Base-by-base conservation (phyloP, 2,329 filamentous ascomycete genomes). In the Davidsoniella neocaledoniae region DNA sequence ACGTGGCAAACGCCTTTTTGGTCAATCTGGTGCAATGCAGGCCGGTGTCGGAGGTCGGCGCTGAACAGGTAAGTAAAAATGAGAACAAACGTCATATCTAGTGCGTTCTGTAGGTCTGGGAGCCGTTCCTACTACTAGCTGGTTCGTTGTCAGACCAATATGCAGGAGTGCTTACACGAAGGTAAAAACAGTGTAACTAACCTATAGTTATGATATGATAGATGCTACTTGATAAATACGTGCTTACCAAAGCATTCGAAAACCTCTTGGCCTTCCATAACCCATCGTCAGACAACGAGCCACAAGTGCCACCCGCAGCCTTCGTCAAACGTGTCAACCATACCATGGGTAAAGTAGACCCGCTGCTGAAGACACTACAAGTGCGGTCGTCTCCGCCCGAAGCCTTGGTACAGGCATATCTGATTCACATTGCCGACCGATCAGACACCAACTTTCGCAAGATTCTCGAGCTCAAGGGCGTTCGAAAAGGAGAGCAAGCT, bases 201-300 rank as follows among this genome's bases (percentile, higher is more conserved):
- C 57, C 37, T 43, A 39, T 5, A 41, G 14, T 21, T 16, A 16
- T 36, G 5, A 33, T 12, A 33, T 33, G 9, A 33, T 54, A 94
- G 77, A 95, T 98, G 87, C 73, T 96, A 17, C 77, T 98, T 4
- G 91, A 98, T 65, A 88, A 90, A 55, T 96, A 96, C 60, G 84
- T 85, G 7, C 70, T 94, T 19, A 88, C 86, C 52, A 87, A 90
- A 59, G 77, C 78, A 1, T 79, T 93, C 53, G 77, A 79, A 46
- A 79, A 77, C 50, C 70, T 94, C 4, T 70, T 87, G 54, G 79
- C 74, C 58, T 61, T 79, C 70, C 66, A 78, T 74, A 50, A 48
- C 23, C 56, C 59, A 2, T 61, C 66, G 7, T 33, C 29, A 9
- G 29, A 12, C 9, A 48, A 48, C 8, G 47, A 49, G 36, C 43